Evolutionary conservation across 2,329 filamentous ascomycete species (phyloP).

Genomic region (Lithohypha guttulata): DNA sequence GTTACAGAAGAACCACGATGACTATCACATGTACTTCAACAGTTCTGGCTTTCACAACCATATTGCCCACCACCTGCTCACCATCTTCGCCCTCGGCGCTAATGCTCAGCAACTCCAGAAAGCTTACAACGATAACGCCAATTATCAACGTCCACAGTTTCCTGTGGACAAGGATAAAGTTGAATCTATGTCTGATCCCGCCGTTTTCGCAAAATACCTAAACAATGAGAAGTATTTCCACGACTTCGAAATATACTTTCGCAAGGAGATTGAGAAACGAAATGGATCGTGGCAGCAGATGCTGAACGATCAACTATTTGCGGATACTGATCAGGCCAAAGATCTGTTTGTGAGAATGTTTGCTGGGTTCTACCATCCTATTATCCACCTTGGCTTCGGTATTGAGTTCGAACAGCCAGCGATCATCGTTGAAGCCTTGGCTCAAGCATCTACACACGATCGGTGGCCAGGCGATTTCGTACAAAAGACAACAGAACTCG

Average conservation of each 20-base stretch:
- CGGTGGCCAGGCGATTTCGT: slow-evolving; percentile 16
- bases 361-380: slow-evolving; percentile 58
- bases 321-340: slow-evolving; percentile 52
- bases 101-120: slow-evolving; percentile 46
- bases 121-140: slow-evolving; percentile 54
- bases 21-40: slow-evolving; percentile 75
- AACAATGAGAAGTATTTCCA: slow-evolving; percentile 57
- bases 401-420: slow-evolving; percentile 67
- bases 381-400: slow-evolving; percentile 75
- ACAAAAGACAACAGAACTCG: slow-evolving; percentile 40
- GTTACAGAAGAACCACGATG: slow-evolving; percentile 62
- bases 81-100: slow-evolving; percentile 49
- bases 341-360: slow-evolving; percentile 60
- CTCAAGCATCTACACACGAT: slow-evolving; percentile 59
- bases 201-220: slow-evolving; percentile 47
- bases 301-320: slow-evolving; percentile 51
- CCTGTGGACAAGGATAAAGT: slow-evolving; percentile 41
- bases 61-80: slow-evolving; percentile 20
- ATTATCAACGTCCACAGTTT: slow-evolving; percentile 52
- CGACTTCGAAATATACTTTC: slow-evolving; percentile 68
- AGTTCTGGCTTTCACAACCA: slow-evolving; percentile 56
- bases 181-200: slow-evolving; percentile 46
- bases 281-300: slow-evolving; percentile 42
- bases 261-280: slow-evolving; percentile 55
- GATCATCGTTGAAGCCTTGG: slow-evolving; percentile 64